Base-by-base conservation (phyloP, 495 filamentous ascomycete species). In the Entonaema liquescens region DNA sequence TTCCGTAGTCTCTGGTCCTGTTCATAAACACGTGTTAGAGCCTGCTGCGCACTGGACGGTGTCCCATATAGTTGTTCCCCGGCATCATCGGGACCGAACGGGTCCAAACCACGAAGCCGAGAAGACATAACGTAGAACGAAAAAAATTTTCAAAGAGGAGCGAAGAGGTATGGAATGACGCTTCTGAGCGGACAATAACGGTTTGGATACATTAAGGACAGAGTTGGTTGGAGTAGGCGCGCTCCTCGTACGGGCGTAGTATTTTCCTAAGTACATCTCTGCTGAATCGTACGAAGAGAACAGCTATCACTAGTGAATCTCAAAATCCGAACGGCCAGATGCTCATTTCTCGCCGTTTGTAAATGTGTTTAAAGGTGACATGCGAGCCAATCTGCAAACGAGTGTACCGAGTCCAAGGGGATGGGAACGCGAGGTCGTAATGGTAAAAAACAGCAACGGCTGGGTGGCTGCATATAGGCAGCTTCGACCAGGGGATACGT, bases 11-110 rank as follows among this genome's bases (percentile, higher is more conserved):
- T 78, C 62, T 82, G 83, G 63, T 85, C 84, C 85, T 88, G 85
- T 75, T 88, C 83, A 74, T 81, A 82, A 33, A 87, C 77, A 81
- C 80, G 84, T 79, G 83, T 79, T 68, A 87, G 84, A 82, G 82
- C 86, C 79, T 85, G 82, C 75, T 79, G 76, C 50, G 85, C 85
- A 80, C 82, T 84, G 56, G 79, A 72, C 58, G 71, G 76, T 56
- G 52, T 62, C 58, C 66, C 76, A 59, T 64, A 71, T 33, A 57
- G 44, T 17, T 69, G 70, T 56, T 72, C 75, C 28, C 36, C 55
- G 60, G 55, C 54, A 26, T 71, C 42, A 60, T 76, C 77, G 59
- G 63, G 62, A 70, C 54, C 55, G 52, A 67, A 67, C 5, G 31
- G 26, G 62, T 72, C 70, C 25, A 67, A 40, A 21, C 70, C 75